Base-by-base conservation (phyloP, 306 rosid species). In the Erythrophleum fordii region DNA sequence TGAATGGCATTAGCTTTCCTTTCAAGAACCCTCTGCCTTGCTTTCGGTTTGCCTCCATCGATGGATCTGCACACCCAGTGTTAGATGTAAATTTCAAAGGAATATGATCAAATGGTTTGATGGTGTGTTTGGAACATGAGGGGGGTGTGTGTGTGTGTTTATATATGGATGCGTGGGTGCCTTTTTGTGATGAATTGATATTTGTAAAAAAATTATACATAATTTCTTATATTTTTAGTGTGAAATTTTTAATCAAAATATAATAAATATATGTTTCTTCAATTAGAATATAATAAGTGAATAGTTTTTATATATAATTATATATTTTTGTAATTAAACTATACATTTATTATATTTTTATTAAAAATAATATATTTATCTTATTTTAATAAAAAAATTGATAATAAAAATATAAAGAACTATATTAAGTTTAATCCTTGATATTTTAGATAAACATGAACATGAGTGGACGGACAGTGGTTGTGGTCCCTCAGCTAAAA, bases 1-100 rank as follows among this genome's bases (percentile, higher is more conserved):
- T 59, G 86, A 88, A 90, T 12, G 91, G 80, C 77, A 82, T 80
- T 82, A 86, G 17, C 85, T 84, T 86, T 49, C 83, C 90, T 85
- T 82, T 90, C 70, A 82, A 69, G 80, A 84, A 77, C 35, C 90
- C 90, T 78, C 85, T 76, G 31, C 74, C 45, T 48, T 83, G 80
- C 81, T 85, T 87, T 2, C 88, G 82, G 73, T 72, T 83, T n/a
- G 85, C 75, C 59, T 86, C 89, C 91, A 87, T 87, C 31, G 16
- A n/a, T 65, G 48, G 48, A 35, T 5, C 46, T 67, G 31, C 11
- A 67, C 74, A 12, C 51, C 74, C 34, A 5, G 8, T 11, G 69
- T 62, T 77, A 70, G 23, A 18, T 13, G n/a, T 59, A 34, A 51
- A 62, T 64, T 6, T 55, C 66, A 22, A 22, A 58, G 39, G 77